Base-by-base conservation (phyloP, 306 rosid species). In the Cucurbita pepo region DNA sequence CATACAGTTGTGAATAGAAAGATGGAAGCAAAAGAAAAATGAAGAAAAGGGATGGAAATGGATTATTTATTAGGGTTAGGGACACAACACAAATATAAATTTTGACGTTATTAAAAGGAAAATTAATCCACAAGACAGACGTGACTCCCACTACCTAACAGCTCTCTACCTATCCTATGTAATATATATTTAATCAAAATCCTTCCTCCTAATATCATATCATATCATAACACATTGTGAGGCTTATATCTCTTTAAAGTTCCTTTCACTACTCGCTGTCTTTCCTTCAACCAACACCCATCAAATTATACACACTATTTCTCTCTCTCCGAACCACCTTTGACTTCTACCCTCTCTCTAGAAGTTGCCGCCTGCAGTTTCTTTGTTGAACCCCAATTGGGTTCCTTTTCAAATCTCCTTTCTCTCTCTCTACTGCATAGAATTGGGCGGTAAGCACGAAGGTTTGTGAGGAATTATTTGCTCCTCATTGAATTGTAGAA, bases 91-190 rank as follows among this genome's bases (percentile, higher is more conserved):
- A 69, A 47, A n/a, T 76, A 65, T 81, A 43, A 40, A 62, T 9
- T 10, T 7, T 63, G 16, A 65, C 16, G 51, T 64, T 18, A 41
- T 43, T 43, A 65, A 65, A 40, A 67, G 55, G 37, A 48, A 21
- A 22, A 47, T 47, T 74, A 78, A 69, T 75, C 83, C 89, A 84
- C 84, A 82, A 77, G 88, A 75, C 83, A 75, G 77, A 85, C 86
- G 88, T 90, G 96, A 88, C 82, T 65, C 79, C 76, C 88, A 88
- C 91, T 85, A 86, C 89, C 89, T 72, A 88, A 82, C 87, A 64
- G 57, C 69, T 30, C 34, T 30, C 34, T 80, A 45, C 79, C 80
- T 83, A 74, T 86, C 16, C 34, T 30, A 30, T 30, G 34, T 30
- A 30, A 30, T 30, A 30, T 30, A 52, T 52, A 50, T 50, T 88